Evolutionary conservation across 495 filamentous ascomycete genomes (phyloP), one percentile per base, ranked within the genome.

Genomic region (Oidiodendron maius): DNA sequence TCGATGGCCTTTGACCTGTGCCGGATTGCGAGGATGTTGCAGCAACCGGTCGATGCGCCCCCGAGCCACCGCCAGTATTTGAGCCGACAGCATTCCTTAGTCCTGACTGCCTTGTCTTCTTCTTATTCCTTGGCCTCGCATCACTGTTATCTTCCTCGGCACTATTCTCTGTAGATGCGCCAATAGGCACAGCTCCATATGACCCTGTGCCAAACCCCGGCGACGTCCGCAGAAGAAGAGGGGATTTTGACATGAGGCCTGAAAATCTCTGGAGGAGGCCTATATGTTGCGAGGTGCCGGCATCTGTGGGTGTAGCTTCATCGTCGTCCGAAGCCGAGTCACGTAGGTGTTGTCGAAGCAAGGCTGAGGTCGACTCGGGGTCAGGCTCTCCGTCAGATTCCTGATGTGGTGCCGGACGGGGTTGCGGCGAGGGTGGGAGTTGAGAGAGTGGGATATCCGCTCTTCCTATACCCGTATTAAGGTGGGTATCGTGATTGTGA

Each of bases 211-310:
- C 69, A 60, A 75, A 71, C 15, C 76, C 76, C 41, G 77, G 75
- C 50, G 79, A 75, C 46, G 77, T 74, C 52, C 78, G 79, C 48
- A 84, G 64, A 40, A 80, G 62, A 25, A 80, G 71, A 35, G 68
- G 75, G 38, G 67, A 64, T 57, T 70, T 71, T 50, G 74, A 79
- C 79, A 83, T 83, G 18, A 57, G 54, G 36, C 39, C 48, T n/a
- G 25, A 12, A 12, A 61, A 30, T 44, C 22, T 44, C 12, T 44
- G 46, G 10, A 50, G 39, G 4, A 45, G 51, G 16, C 40, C 52
- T 48, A 55, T 36, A 30, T 28, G 25, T 15, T 52, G 24, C 38
- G 20, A 16, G 8, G 6, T 37, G 17, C 36, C 17, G 28, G 11
- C 20, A 30, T 32, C 41, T 3, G 43, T 38, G 17, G 39, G 22